Evolutionary conservation across 768 basidiomycete species (phyloP).

Genomic region (Leccinum uliginosum): DNA sequence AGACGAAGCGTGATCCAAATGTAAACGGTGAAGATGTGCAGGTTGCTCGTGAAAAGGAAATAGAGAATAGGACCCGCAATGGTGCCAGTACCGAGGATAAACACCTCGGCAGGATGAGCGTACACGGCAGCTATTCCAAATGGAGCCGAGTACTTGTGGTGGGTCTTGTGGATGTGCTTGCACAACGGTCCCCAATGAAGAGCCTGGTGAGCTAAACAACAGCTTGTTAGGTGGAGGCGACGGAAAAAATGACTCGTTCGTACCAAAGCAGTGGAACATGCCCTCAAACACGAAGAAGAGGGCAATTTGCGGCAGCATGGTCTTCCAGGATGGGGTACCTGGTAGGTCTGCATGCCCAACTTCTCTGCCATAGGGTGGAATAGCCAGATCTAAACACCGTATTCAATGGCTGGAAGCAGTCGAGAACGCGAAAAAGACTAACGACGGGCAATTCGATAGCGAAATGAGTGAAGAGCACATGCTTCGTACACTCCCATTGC

Average conservation of each 20-base stretch:
- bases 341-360: conserved; percentile 88
- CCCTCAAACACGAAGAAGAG: conserved; percentile 97
- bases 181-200: conserved; percentile 83
- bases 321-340: conserved; percentile 77
- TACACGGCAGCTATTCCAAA: conserved; percentile 98
- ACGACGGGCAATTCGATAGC: conserved; percentile 90
- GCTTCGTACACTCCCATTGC: conserved; percentile 95
- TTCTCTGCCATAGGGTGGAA: conserved; percentile 88
- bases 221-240: background rate
- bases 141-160: conserved; percentile 96
- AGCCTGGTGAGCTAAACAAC: conserved; percentile 69
- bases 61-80: conserved; percentile 85
- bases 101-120: conserved; percentile 94
- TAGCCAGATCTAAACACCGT: conserved; percentile 65
- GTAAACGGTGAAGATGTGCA: conserved; percentile 93
- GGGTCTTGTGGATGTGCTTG: conserved; percentile 93
- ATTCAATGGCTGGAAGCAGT: background rate
- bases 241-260: conserved; percentile 13
- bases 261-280: conserved; percentile 87
- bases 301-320: conserved; percentile 71
- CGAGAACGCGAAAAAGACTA: conserved; percentile 23
- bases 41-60: conserved; percentile 61
- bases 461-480: conserved; percentile 91
- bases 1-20: conserved; percentile 90
- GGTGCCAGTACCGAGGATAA: conserved; percentile 91